A percentile compares a stretch with the other conserved stretches of the same genome.
Conservation (phyloP, 352 stramenopile species). For the Pythium aquatile region DNA sequence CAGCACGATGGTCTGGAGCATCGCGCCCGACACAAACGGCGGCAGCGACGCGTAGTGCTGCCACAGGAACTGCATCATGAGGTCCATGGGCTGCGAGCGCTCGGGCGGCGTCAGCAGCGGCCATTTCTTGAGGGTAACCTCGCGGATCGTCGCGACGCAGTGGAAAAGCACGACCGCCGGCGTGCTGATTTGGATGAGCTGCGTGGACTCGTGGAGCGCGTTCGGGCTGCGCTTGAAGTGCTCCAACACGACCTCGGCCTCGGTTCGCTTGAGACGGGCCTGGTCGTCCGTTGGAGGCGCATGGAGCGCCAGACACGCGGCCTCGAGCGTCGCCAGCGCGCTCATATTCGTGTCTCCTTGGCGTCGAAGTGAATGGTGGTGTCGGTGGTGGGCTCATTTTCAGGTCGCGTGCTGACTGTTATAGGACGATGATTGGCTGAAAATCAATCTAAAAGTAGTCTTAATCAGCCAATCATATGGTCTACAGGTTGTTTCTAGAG, state of each 20-base stretch:
- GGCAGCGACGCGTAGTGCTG: conserved; percentile 48
- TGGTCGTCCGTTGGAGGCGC: conserved; percentile 51
- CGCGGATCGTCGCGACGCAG: conserved; percentile 71
- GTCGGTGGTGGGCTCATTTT: background rate
- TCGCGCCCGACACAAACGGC: conserved; percentile 54
- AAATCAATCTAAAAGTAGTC: conserved; percentile 3
- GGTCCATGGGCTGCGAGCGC: conserved; percentile 56
- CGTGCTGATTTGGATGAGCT: conserved; percentile 39
- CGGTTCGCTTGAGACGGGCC: conserved; percentile 47
- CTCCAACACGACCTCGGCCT: conserved; percentile 64
- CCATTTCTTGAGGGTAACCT: conserved; percentile 75
- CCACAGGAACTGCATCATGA: conserved; percentile 81
- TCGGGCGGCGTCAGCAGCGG: conserved; percentile 43
- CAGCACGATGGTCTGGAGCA: conserved; percentile 72
- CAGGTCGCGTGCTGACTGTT: background rate
- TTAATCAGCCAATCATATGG: background rate
- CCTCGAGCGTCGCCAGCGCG: conserved; percentile 61
- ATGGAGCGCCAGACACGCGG: conserved; percentile 67
- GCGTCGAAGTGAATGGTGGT: conserved; percentile 19
- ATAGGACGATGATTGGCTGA: conserved; percentile 18
- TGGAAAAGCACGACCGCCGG: conserved; percentile 78
- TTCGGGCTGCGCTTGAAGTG: conserved; percentile 82
- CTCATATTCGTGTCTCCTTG: conserved; percentile 12
- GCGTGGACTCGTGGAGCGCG: conserved; percentile 59
- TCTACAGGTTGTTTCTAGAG: background rate